Percentiles rank a stretch among this genome's conserved stretches.
These are phyloP conservation scores for Hypoxylon fuscum DNA, from an alignment of 495 filamentous ascomycete species.

Conservation along the genomic window DNA sequence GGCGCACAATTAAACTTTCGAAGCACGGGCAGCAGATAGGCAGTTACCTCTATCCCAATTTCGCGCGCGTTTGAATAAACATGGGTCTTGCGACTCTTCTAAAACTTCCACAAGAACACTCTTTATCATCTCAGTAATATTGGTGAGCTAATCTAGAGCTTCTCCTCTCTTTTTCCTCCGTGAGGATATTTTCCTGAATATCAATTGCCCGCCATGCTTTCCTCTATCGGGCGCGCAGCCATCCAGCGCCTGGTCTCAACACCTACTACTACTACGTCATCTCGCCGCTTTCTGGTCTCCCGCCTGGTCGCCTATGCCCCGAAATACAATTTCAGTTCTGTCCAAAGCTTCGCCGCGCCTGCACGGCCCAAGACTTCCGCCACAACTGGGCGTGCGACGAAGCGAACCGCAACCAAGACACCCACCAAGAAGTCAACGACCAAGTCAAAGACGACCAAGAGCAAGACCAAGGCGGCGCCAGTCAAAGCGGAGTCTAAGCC, in stretches of 20 bases:
- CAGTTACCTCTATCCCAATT: too few species aligned
- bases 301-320: constrained; percentile 20
- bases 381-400: constrained; percentile 15
- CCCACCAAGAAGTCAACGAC: constrained; percentile 19
- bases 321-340: constrained; percentile 9
- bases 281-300: constrained; percentile 20
- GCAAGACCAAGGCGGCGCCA: constrained; percentile 16
- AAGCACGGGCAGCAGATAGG: too few species aligned
- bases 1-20: too few species aligned
- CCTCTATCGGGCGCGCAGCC: constrained; percentile 47
- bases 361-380: constrained; percentile 21
- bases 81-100: constrained; percentile 8
- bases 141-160: neutral
- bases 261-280: constrained; percentile 25
- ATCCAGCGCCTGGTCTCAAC: constrained; percentile 40
- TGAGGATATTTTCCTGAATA: neutral
- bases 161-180: constrained; percentile 1
- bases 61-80: constrained; percentile 33
- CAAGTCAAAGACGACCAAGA: constrained; percentile 30
- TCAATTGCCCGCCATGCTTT: constrained; percentile 47
- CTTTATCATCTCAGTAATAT: constrained; percentile 6
- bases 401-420: constrained; percentile 34
- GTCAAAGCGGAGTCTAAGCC: constrained; percentile 30
- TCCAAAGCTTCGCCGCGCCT: constrained; percentile 42
- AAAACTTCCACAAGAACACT: too few species aligned